These are phyloP conservation scores for Penicillium dipodomyicola DNA, from an alignment of 495 filamentous ascomycete genomes.

Conservation along the genomic window DNA sequence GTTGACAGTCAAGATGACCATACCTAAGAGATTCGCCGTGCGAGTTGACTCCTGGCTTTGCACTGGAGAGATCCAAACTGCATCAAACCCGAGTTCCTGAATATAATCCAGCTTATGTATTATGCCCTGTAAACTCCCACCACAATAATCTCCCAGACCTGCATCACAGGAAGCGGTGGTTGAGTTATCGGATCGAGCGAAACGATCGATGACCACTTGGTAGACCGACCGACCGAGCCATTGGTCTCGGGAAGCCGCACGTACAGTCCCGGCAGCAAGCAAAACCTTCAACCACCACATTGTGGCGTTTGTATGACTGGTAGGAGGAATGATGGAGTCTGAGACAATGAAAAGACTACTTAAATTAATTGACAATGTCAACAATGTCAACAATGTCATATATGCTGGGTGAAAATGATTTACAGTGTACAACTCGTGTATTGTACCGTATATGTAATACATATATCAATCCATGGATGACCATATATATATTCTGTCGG, in stretches of 20 bases:
- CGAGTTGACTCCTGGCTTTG: constrained; percentile 14
- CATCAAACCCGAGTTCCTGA: constrained; percentile 66
- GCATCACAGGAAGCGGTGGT: constrained; percentile 22
- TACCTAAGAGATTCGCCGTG: constrained; percentile 52
- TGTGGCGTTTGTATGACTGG: constrained; percentile 14
- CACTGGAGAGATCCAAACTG: constrained; percentile 61
- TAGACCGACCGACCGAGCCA: constrained; percentile 38
- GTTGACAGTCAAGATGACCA: constrained; percentile 30
- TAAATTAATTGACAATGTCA: neutral
- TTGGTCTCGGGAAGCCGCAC: constrained; percentile 18
- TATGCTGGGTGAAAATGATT: neutral
- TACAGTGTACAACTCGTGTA: neutral
- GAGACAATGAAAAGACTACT: constrained; percentile 4
- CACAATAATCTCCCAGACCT: constrained; percentile 54
- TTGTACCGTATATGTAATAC: constrained; percentile 4
- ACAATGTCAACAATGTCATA: constrained; percentile 3
- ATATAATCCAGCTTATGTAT: constrained; percentile 51
- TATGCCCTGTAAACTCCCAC: constrained; percentile 66
- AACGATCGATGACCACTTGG: constrained; percentile 66
- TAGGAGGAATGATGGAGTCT: constrained; percentile 1
- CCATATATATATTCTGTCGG: constrained; percentile 12
- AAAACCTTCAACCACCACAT: constrained; percentile 17
- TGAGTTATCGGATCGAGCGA: constrained; percentile 60
- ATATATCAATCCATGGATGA: neutral
- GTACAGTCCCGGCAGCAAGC: constrained; percentile 13